Conservation (phyloP, 2,329 filamentous ascomycete species). For the Aspergillus sp. region DNA sequence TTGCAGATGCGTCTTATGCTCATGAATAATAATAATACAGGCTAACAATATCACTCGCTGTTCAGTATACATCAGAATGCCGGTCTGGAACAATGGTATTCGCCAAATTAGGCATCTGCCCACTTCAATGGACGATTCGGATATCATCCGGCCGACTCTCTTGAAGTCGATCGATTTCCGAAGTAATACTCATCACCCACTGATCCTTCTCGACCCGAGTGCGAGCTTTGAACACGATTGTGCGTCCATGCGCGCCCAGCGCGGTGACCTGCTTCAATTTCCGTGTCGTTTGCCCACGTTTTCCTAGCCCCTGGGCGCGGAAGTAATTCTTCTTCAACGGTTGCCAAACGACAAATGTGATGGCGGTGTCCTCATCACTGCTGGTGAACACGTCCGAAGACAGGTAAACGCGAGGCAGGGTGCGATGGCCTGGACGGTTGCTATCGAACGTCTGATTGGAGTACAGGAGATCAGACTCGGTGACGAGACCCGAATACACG, state of each 20-base stretch:
- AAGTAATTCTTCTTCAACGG: conserved; percentile 58
- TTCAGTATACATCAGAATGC: too few relatives aligned
- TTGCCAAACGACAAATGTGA: conserved; percentile 66
- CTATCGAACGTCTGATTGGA: conserved; percentile 63
- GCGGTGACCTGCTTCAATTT: conserved; percentile 58
- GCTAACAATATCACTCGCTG: too few relatives aligned
- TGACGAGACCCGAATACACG: conserved; percentile 62
- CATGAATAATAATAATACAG: too few relatives aligned
- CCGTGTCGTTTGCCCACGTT: conserved; percentile 42
- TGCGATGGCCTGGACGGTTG: conserved; percentile 58
- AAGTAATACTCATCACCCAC: conserved; percentile 64
- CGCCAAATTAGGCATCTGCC: too few relatives aligned
- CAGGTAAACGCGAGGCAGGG: conserved; percentile 59
- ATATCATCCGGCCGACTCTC: conserved; percentile 48
- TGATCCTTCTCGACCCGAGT: conserved; percentile 64
- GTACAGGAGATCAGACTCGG: conserved; percentile 62
- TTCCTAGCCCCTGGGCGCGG: conserved; percentile 38
- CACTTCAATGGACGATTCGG: conserved; percentile 32
- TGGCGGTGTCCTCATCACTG: conserved; percentile 64
- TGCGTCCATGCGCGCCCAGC: conserved; percentile 59
- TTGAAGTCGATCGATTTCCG: conserved; percentile 62
- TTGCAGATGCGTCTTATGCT: too few relatives aligned
- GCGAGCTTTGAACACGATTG: conserved; percentile 64
- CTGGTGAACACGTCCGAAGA: conserved; percentile 59
- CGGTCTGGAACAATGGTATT: too few relatives aligned